phyloP scores from a whole-genome alignment of 257 asterid species.

The Jacaranda copaia region DNA sequence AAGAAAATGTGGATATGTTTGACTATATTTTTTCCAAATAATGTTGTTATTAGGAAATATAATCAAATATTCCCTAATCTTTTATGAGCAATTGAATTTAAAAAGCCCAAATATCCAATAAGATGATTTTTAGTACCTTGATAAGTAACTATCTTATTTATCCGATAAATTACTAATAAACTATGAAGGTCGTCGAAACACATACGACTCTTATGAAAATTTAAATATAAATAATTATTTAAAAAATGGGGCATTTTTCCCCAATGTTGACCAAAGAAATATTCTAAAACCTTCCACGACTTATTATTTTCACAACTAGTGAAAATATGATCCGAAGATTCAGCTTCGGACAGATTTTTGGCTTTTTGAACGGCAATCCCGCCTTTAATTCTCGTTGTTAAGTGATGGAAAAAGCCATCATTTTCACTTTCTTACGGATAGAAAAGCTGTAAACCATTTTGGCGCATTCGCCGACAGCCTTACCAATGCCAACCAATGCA shows the following conservation, averaged over 20 bases:
- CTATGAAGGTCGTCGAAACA: no score
- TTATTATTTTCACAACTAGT: background rate
- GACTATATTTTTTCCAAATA: no score
- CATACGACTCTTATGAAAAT: no score
- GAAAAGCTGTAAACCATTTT: slow-evolving; percentile 49
- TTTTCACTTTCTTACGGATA: slow-evolving; percentile 23
- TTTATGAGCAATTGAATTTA: no score
- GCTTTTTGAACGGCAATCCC: slow-evolving; percentile 48
- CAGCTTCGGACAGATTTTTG: background rate
- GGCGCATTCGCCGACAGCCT: slow-evolving; percentile 39
- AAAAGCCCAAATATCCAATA: no score
- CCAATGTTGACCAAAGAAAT: slow-evolving; percentile 6
- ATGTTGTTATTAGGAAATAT: no score
- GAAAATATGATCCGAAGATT: background rate
- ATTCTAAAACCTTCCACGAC: background rate
- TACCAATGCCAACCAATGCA: slow-evolving; percentile 21
- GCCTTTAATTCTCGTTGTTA: slow-evolving; percentile 36
- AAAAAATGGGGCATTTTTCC: background rate
- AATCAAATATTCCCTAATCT: no score
- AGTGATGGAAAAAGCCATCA: slow-evolving; percentile 28
- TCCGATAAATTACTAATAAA: no score
- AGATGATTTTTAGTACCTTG: no score
- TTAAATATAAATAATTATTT: no score
- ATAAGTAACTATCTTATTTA: no score
- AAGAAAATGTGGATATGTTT: no score